A percentile compares a stretch with the other conserved stretches of the same genome.
These are phyloP conservation scores for Chenopodium album DNA, from an alignment of 148 eudicot genomes.

Conservation along the genomic window DNA sequence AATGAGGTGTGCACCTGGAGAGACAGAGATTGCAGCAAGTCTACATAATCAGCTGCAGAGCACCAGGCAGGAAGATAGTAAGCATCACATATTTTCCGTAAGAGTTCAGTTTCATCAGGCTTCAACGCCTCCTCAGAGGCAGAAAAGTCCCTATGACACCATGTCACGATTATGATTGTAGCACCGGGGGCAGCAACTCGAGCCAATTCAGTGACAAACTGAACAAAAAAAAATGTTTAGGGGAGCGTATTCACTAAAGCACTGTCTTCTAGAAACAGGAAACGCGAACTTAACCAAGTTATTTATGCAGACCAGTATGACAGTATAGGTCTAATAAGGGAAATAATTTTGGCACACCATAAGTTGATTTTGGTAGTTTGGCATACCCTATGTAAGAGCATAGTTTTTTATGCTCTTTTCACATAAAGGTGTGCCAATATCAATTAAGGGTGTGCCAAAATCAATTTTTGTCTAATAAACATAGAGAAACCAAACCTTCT, in stretches of 20 bases:
- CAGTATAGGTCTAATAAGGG: neutral
- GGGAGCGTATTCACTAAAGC: neutral
- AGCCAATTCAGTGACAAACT: conserved; percentile 81
- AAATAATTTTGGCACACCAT: no score
- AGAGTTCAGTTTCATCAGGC: conserved; percentile 58
- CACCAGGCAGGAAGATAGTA: conserved; percentile 96
- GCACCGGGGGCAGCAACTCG: conserved; percentile 96
- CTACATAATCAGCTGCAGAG: conserved; percentile 81
- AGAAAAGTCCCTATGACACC: conserved; percentile 94
- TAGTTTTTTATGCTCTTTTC: no score
- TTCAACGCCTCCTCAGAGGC: conserved; percentile 71
- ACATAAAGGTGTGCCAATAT: no score
- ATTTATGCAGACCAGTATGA: neutral
- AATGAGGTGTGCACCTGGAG: conserved; percentile 49
- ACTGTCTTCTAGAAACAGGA: neutral
- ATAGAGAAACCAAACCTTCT: conserved; percentile 46
- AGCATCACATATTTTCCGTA: conserved; percentile 75
- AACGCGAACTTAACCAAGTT: neutral
- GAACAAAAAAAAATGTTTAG: neutral
- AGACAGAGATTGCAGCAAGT: conserved; percentile 68
- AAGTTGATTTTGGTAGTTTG: no score
- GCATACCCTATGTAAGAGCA: no score
- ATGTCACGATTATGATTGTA: conserved; percentile 81
- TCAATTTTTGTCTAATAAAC: neutral
- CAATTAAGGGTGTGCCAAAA: no score